phyloP scores from a whole-genome alignment of 73 alveolate species.

The Paramecium octaurelia region DNA sequence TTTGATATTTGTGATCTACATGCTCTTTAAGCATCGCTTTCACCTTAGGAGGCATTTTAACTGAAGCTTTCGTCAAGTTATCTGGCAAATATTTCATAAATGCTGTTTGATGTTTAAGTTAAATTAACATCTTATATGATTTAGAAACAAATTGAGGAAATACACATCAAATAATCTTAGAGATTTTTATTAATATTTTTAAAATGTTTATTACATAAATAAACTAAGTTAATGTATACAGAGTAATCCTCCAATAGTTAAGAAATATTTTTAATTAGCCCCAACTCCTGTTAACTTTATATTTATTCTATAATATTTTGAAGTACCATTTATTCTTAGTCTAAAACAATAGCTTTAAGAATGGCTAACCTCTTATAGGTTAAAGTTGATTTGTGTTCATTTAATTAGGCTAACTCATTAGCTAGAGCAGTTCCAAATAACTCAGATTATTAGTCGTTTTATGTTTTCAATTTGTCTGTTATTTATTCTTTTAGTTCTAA shows the following conservation, averaged over 20 bases:
- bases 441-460: background rate
- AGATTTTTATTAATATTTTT: background rate
- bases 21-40: background rate
- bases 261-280: background rate
- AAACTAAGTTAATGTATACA: background rate
- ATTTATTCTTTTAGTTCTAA: background rate
- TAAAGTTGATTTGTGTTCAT: background rate
- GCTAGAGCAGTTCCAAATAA: background rate
- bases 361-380: background rate
- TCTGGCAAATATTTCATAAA: background rate
- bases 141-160: background rate
- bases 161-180: background rate
- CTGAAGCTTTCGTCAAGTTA: background rate
- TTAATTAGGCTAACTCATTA: background rate
- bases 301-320: background rate
- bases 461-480: background rate
- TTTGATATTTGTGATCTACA: background rate
- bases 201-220: background rate
- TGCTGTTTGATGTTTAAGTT: background rate
- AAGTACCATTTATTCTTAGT: background rate
- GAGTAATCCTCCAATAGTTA: background rate
- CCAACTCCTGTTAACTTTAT: background rate
- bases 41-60: background rate
- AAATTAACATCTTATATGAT: background rate
- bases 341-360: background rate